Evolutionary conservation across 495 filamentous ascomycete genomes (phyloP).

Genomic region (Jackrogersella minutella): DNA sequence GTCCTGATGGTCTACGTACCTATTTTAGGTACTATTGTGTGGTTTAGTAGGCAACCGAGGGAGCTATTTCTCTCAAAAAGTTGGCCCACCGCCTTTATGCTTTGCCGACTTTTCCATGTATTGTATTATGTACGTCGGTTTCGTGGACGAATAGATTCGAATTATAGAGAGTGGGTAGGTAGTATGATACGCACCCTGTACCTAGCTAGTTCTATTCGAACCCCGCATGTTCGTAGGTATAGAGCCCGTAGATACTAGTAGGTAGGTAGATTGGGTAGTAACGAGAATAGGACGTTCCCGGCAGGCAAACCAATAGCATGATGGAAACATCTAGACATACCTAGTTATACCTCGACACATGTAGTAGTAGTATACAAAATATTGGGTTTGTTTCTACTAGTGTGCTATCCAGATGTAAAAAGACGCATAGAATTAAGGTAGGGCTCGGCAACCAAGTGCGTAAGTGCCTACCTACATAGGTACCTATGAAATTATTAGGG

Average conservation of each 20-base stretch:
- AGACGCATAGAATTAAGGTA: conserved; percentile 17
- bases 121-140: neutral
- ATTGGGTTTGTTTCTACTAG: conserved; percentile 11
- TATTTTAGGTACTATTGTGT: neutral
- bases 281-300: conserved; percentile 10
- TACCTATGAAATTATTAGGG: neutral
- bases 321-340: conserved; percentile 9
- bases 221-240: conserved; percentile 10
- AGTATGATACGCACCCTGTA: conserved; percentile 1
- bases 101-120: conserved; percentile 1
- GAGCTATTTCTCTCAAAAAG: neutral
- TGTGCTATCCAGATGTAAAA: neutral
- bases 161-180: neutral
- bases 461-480: neutral
- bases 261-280: conserved; percentile 18
- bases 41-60: conserved; percentile 11
- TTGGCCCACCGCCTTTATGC: conserved; percentile 1
- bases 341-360: neutral
- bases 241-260: neutral
- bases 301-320: conserved; percentile 10
- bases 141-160: conserved; percentile 4
- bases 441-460: conserved; percentile 11
- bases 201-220: neutral
- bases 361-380: neutral
- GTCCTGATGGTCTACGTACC: neutral